Conservation (phyloP, 306 rosid genomes). For the Astragalus glycyphyllos region DNA sequence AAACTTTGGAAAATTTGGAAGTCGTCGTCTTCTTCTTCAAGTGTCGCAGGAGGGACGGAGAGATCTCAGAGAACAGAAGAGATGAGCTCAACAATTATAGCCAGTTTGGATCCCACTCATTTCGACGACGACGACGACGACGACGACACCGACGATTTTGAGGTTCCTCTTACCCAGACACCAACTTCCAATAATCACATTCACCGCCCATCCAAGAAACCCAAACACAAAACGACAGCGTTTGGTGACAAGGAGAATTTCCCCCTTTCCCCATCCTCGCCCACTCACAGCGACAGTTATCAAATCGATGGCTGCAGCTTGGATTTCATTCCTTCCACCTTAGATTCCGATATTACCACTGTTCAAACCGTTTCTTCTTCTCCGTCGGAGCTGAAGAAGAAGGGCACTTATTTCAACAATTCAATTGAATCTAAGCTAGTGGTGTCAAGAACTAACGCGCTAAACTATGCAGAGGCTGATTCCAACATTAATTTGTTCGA, state of each 20-base stretch:
- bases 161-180: slow-evolving; percentile 66
- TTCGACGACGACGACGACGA: slow-evolving; percentile 44
- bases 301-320: slow-evolving; percentile 51
- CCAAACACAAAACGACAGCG: slow-evolving; percentile 42
- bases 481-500: slow-evolving; percentile 59
- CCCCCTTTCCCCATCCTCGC: slow-evolving; percentile 28
- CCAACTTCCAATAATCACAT: slow-evolving; percentile 26
- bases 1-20: too few species aligned
- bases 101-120: slow-evolving; percentile 1
- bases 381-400: slow-evolving; percentile 41
- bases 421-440: slow-evolving; percentile 77
- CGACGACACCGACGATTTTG: slow-evolving; percentile 58
- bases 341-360: slow-evolving; percentile 36
- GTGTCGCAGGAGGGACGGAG: not conserved
- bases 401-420: slow-evolving; percentile 54
- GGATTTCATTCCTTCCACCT: slow-evolving; percentile 65
- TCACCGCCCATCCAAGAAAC: slow-evolving; percentile 51
- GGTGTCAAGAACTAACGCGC: slow-evolving; percentile 34
- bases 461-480: slow-evolving; percentile 35
- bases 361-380: slow-evolving; percentile 11
- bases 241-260: slow-evolving; percentile 55
- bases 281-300: slow-evolving; percentile 19
- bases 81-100: slow-evolving; percentile 26
- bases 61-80: slow-evolving; percentile 1
- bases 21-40: not conserved